Evolutionary conservation across 306 rosid species (phyloP).

Genomic region (Mimosa pudica): DNA sequence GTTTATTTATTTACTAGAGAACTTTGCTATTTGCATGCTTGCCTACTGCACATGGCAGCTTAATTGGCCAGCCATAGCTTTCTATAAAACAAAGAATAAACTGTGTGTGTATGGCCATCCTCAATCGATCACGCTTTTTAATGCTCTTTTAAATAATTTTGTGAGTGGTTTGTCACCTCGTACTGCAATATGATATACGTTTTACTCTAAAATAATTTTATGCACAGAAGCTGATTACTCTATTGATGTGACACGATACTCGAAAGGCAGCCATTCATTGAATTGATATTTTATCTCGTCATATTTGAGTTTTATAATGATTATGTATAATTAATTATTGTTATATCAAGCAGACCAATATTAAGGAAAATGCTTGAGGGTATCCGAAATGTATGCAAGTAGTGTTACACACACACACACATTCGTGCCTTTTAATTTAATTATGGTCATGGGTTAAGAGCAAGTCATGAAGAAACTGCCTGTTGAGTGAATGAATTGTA

Average conservation of each 20-base stretch:
- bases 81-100: conserved; percentile 34
- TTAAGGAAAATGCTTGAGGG: neutral
- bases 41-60: conserved; percentile 30
- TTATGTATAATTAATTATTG: neutral
- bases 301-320: neutral
- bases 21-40: conserved; percentile 24
- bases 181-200: neutral
- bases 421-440: neutral
- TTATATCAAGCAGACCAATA: neutral
- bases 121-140: neutral
- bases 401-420: neutral
- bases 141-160: neutral
- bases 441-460: neutral
- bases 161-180: neutral
- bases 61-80: conserved; percentile 23
- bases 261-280: neutral
- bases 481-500: neutral
- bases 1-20: neutral
- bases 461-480: neutral
- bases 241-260: neutral
- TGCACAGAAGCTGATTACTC: neutral
- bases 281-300: neutral
- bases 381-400: neutral
- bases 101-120: neutral
- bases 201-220: neutral